Percentiles rank a stretch among this genome's conserved stretches.
phyloP scores from a whole-genome alignment of 2,329 filamentous ascomycete genomes.

The Amylocarpus encephaloides region DNA sequence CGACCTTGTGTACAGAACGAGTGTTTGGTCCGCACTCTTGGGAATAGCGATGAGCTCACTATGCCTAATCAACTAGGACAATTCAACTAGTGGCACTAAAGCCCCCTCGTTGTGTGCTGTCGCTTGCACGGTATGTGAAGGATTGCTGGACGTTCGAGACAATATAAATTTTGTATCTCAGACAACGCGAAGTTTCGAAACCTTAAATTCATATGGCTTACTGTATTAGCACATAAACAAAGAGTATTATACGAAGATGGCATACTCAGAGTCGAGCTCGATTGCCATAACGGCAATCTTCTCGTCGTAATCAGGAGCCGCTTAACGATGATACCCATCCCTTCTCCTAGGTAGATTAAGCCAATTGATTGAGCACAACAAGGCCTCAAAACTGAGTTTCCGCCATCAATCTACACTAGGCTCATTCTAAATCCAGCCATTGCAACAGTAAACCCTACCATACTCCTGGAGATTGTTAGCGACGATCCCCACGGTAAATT shows the following conservation, averaged over 20 bases:
- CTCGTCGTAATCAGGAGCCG: neutral
- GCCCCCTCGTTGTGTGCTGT: too few relatives aligned
- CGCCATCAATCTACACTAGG: slow-evolving; percentile 37
- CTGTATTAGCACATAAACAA: neutral
- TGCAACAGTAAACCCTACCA: slow-evolving; percentile 35
- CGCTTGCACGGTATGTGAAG: too few relatives aligned
- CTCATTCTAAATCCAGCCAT: slow-evolving; percentile 30
- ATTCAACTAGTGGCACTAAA: too few relatives aligned
- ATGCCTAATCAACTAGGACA: too few relatives aligned
- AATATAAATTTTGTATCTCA: slow-evolving; percentile 3
- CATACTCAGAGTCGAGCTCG: slow-evolving; percentile 7
- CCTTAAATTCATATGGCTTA: neutral
- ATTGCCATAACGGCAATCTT: slow-evolving; percentile 6
- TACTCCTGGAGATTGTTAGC: slow-evolving; percentile 26
- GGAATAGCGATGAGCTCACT: neutral
- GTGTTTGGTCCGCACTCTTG: neutral
- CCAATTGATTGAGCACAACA: slow-evolving; percentile 31
- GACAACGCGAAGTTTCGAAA: slow-evolving; percentile 8
- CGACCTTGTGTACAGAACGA: slow-evolving; percentile 11
- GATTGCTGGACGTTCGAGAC: neutral
- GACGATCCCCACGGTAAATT: neutral
- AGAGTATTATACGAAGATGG: too few relatives aligned
- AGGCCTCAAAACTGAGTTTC: slow-evolving; percentile 29
- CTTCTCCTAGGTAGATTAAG: slow-evolving; percentile 34
- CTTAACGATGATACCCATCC: slow-evolving; percentile 35